Evolutionary conservation across 176 grass and related monocot genomes (phyloP).

Genomic region (Saccharum officinarum): DNA sequence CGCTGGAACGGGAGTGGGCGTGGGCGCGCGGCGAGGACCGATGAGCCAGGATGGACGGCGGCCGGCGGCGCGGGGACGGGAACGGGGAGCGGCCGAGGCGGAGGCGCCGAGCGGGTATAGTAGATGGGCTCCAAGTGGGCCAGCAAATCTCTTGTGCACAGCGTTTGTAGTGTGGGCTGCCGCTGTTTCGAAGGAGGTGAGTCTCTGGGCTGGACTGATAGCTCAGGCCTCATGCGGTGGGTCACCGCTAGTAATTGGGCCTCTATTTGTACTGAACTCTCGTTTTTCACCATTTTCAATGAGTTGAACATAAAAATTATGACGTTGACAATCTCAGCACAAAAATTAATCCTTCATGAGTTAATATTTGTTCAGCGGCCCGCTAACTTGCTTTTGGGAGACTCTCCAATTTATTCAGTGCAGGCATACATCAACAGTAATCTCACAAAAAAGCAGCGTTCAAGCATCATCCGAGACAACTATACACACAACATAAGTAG

Average conservation of each 20-base stretch:
- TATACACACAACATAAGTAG: too few species aligned
- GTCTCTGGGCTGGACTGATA: background rate
- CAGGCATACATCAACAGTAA: too few species aligned
- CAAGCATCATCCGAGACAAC: too few species aligned
- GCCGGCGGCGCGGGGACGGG: too few species aligned
- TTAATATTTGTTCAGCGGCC: too few species aligned
- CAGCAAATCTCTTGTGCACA: background rate
- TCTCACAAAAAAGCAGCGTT: too few species aligned
- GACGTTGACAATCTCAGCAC: too few species aligned
- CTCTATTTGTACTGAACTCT: background rate
- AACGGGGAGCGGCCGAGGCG: too few species aligned
- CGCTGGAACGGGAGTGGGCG: background rate
- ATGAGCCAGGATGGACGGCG: too few species aligned
- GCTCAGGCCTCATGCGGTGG: background rate
- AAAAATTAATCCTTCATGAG: too few species aligned
- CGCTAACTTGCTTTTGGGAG: background rate
- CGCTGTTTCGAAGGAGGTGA: background rate
- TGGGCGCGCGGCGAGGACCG: background rate
- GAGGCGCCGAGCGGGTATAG: background rate
- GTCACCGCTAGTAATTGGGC: background rate
- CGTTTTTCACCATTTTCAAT: too few species aligned
- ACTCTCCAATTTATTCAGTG: background rate
- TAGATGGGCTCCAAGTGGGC: slow-evolving; percentile 12
- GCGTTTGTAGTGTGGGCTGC: background rate
- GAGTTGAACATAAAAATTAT: too few species aligned